Percentiles rank a stretch among this genome's conserved stretches.
Conservation (phyloP, 495 filamentous ascomycete species). For the Amniculicola lignicola region DNA sequence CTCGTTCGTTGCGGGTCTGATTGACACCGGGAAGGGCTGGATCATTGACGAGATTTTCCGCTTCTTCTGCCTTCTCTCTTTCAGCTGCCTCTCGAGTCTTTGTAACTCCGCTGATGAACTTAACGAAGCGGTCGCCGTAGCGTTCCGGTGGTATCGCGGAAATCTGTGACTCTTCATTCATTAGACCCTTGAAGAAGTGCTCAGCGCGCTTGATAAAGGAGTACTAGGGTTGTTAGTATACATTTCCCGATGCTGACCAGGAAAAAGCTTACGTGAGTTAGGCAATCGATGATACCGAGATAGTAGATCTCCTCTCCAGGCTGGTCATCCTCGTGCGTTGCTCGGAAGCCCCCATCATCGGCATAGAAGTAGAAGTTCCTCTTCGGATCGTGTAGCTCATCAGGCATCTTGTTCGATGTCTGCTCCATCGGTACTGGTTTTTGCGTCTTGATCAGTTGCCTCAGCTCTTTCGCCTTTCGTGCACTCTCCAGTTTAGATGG, state of each 20-base stretch:
- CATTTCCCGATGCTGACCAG: background rate
- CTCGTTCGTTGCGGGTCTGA: constrained; percentile 47
- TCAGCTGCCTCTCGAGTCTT: constrained; percentile 78
- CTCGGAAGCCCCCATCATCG: constrained; percentile 90
- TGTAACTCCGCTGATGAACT: constrained; percentile 86
- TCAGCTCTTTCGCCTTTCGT: constrained; percentile 84
- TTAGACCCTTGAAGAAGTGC: constrained; percentile 90
- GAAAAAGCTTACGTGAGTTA: constrained; percentile 74
- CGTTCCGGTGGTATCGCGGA: constrained; percentile 87
- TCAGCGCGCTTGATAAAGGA: constrained; percentile 83
- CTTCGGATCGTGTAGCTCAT: constrained; percentile 67
- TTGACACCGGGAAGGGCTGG: constrained; percentile 40
- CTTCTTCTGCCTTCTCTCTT: constrained; percentile 50
- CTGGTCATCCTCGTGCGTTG: constrained; percentile 84
- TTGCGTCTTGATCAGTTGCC: constrained; percentile 88
- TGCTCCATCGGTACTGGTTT: constrained; percentile 87
- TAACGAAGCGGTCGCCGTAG: constrained; percentile 91
- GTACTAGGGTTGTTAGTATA: constrained; percentile 54
- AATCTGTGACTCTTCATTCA: constrained; percentile 74
- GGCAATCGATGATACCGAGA: constrained; percentile 93
- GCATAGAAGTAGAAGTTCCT: constrained; percentile 77
- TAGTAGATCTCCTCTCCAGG: constrained; percentile 94
- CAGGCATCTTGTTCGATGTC: constrained; percentile 80
- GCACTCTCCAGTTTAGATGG: constrained; percentile 92
- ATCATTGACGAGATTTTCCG: constrained; percentile 25